Evolutionary conservation across 306 rosid species (phyloP), one percentile per base, ranked within the genome.

Genomic region (Sechiopsis laciniata): DNA sequence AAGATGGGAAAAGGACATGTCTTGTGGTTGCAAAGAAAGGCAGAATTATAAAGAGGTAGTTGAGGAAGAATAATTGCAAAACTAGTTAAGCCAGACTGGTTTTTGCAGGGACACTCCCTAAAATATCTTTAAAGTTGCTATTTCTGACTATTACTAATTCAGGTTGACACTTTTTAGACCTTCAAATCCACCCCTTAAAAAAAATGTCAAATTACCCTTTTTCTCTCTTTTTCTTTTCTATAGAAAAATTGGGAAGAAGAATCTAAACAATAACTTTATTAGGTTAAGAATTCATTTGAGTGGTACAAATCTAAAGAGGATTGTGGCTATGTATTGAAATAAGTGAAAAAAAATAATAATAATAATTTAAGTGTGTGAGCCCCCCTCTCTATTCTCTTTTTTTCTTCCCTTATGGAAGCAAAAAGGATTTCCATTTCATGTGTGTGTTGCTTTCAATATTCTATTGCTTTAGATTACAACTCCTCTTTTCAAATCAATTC

Each of bases 21-120:
- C 85, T 21, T 62, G 78, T 74, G 75, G 78, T 73, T 80, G 85
- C 79, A 75, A 77, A 64, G 78, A 83, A 82, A 78, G 82, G 75
- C 77, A 74, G 86, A 86, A 79, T 87, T 80, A 82, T 77, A 82
- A 74, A 79, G 84, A 87, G 75, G 80, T 68, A 72, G 86, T 80
- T 87, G 86, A 61, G 76, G 78, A 64, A 54, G 74, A 79, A 75
- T 61, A 81, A 79, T 80, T 77, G 89, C 85, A 82, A 88, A 76
- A 75, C 54, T 78, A 87, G 87, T 83, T 83, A 79, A 83, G 83
- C 87, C 76, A 75, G 72, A 19, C 72, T 66, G 72, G 53, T 66
- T 66, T 19, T 66, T 19, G 80, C 83, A 73, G 81, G 83, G 10
- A 68, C 22, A 51, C 24, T 51, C 74, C 46, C 12, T 22, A 70